A percentile compares a stretch with the other conserved stretches of the same genome.
Evolutionary conservation across 768 basidiomycete genomes (phyloP).

Genomic region (Mycena sanguinolenta): DNA sequence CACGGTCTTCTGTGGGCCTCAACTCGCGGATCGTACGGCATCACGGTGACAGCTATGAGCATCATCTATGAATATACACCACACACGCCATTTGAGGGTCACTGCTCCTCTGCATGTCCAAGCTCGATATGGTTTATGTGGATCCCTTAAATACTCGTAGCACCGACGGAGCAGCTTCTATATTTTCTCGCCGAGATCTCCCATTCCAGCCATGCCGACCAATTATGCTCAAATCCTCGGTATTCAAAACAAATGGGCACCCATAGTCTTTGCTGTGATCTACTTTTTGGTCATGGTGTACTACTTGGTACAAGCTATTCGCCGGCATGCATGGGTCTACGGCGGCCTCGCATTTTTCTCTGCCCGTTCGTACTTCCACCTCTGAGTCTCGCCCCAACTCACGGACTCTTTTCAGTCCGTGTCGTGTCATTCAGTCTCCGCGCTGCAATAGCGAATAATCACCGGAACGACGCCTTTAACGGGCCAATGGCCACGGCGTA

Average conservation of each 20-base stretch:
- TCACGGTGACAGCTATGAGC: neutral
- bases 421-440: conserved; percentile 35
- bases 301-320: conserved; percentile 25
- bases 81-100: neutral
- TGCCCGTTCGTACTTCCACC: neutral
- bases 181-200: neutral
- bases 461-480: conserved; percentile 31
- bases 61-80: neutral
- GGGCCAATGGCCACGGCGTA: conserved; percentile 31
- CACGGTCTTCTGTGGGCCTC: neutral
- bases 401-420: conserved; percentile 16
- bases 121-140: neutral
- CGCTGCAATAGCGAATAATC: conserved; percentile 29
- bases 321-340: conserved; percentile 21
- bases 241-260: conserved; percentile 35
- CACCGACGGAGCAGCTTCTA: neutral
- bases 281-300: conserved; percentile 29
- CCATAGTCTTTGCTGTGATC: conserved; percentile 33
- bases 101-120: neutral
- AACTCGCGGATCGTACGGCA: too few relatives aligned
- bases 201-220: conserved; percentile 26
- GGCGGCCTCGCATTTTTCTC: conserved; percentile 27
- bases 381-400: neutral
- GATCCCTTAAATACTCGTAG: neutral
- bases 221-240: conserved; percentile 31